These are phyloP conservation scores for Atalantia buxifolia DNA, from an alignment of 345 rosid species.

Conservation along the genomic window DNA sequence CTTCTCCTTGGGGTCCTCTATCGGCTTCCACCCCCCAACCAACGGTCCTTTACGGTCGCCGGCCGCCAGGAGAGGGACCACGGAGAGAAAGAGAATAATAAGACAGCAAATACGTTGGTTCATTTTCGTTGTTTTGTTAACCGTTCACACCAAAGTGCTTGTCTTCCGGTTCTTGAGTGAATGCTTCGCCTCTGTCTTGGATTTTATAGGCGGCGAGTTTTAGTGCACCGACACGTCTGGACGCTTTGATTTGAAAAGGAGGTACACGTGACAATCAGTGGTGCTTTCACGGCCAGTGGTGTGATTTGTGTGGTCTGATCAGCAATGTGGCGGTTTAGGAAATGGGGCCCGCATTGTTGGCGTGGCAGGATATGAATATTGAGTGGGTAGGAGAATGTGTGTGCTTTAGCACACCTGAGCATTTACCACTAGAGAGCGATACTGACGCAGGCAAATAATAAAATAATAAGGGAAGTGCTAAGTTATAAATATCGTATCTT, in stretches of 20 bases:
- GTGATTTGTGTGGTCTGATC: not conserved
- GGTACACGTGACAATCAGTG: not conserved
- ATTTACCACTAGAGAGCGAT: no score
- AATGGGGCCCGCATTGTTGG: not conserved
- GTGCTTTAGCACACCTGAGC: not conserved
- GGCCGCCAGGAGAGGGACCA: slow-evolving; percentile 15
- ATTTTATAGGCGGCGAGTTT: not conserved
- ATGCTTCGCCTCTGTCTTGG: no score
- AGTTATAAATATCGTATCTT: no score
- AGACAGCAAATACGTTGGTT: not conserved
- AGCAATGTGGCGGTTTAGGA: not conserved
- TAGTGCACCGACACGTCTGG: not conserved
- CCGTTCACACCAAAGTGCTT: no score
- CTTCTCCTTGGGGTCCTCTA: slow-evolving; percentile 32
- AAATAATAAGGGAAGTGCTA: no score
- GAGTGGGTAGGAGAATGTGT: no score
- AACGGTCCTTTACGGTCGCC: not conserved
- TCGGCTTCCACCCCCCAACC: slow-evolving; percentile 52
- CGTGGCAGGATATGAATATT: not conserved
- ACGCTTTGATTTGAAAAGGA: not conserved
- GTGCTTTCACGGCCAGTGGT: not conserved
- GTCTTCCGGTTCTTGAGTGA: no score
- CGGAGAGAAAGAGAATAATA: slow-evolving; percentile 6
- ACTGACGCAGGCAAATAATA: no score
- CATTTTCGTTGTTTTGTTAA: not conserved